Base-by-base conservation (phyloP, 371 early-diverging fungal genomes). In the Apophysomyces sp. region DNA sequence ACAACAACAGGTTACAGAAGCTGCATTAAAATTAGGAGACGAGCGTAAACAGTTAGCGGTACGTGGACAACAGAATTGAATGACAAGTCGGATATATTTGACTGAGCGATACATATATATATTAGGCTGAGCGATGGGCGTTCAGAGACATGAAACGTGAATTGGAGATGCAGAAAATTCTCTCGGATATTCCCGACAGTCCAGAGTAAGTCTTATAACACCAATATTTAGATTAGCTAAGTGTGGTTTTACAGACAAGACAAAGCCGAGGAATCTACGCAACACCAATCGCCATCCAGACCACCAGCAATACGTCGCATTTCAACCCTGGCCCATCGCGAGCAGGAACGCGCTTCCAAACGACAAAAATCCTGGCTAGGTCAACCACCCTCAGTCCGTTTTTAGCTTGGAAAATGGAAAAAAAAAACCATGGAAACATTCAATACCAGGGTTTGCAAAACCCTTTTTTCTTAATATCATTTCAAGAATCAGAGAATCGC, bases 41-140 rank as follows among this genome's bases (percentile, higher is more conserved):
- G 71, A 77, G 26, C 68, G 81, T 52, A 66, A 52, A 2, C 58
- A 62, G 37, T 52, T 77, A 52, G 52, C 61, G 58, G 74, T 78
- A 68, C 44, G 60, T 13, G 8, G 21, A 29, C 4, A 40, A 51
- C 24, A 8, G 28, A 18, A 28, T n/a, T 1, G 31, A 34, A 34
- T 8, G 34, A 11, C 34, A 13, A 34, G 34, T 34, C 11, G 34
- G 13, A 34, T 11, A 11, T 34, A 2, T 11, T 34, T 34, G 34
- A 11, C 13, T 34, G 34, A 8, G 34, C 13, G 13, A 34, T 11
- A 30, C 31, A n/a, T 26, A 18, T 26, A 8, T 34, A 16, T 31
- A 7, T 34, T 41, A 74, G 74, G 74, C 73, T 16, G 76, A 79
- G 32, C 65, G 66, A n/a, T 71, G 72, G 74, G 76, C 76, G 1